Percentiles rank a stretch among this genome's conserved stretches.
phyloP scores from a whole-genome alignment of 2,329 filamentous ascomycete species.

The Ilyonectria mors-panacis region DNA sequence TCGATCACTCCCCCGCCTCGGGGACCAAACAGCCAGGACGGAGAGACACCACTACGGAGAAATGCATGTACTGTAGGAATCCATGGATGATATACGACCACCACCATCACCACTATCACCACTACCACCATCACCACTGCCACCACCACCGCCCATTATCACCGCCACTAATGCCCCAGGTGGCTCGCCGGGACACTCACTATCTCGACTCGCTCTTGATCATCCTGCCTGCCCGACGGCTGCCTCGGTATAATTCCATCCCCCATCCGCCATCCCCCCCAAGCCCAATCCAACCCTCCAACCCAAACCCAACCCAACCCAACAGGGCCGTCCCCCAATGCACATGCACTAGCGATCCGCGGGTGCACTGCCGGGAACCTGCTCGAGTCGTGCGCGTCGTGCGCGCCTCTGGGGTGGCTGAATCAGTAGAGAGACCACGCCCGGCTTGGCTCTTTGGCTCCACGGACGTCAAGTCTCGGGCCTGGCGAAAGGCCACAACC shows the following conservation, averaged over 20 bases:
- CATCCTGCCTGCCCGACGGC: background rate
- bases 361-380: slow-evolving; percentile 33
- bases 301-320: slow-evolving; percentile 35
- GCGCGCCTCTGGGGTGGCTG: slow-evolving; percentile 43
- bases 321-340: slow-evolving; percentile 2
- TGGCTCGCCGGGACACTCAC: background rate
- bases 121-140: slow-evolving; percentile 10
- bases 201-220: background rate
- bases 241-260: background rate
- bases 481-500: slow-evolving; percentile 32
- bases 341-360: slow-evolving; percentile 38
- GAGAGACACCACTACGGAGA: background rate
- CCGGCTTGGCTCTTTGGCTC: slow-evolving; percentile 38
- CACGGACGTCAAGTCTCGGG: slow-evolving; percentile 27
- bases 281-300: slow-evolving; percentile 26
- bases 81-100: slow-evolving; percentile 1
- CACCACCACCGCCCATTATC: slow-evolving; percentile 15
- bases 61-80: no score
- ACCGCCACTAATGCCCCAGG: background rate
- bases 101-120: background rate
- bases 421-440: slow-evolving; percentile 41
- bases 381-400: slow-evolving; percentile 34
- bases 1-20: slow-evolving; percentile 41
- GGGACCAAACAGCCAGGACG: background rate
- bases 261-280: background rate